A percentile compares a stretch with the other conserved stretches of the same genome.
phyloP scores from a whole-genome alignment of 345 rosid species.

The Aurinia saxatilis region DNA sequence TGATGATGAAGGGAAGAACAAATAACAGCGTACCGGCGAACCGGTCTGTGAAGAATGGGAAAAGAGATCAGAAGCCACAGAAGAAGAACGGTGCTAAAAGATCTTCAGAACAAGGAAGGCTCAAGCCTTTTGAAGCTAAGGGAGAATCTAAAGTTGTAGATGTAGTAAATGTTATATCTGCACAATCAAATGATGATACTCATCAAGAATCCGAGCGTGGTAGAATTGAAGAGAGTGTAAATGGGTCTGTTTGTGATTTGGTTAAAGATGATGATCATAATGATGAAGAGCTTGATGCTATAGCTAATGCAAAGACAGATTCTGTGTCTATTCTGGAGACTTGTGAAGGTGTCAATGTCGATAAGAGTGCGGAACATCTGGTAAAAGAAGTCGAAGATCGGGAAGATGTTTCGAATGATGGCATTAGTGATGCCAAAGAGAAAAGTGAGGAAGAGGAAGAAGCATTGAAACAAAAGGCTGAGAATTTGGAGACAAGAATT shows the following conservation, averaged over 20 bases:
- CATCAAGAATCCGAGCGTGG: slow-evolving; percentile 51
- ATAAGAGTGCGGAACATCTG: neutral
- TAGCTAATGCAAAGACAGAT: neutral
- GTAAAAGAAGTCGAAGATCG: slow-evolving; percentile 12
- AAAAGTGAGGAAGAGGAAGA: slow-evolving; percentile 35
- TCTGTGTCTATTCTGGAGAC: neutral
- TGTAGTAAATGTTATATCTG: slow-evolving; percentile 30
- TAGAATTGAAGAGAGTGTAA: slow-evolving; percentile 41
- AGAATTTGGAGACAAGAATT: slow-evolving; percentile 61
- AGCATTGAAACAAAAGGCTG: slow-evolving; percentile 43
- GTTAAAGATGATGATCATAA: slow-evolving; percentile 18
- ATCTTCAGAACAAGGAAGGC: slow-evolving; percentile 34
- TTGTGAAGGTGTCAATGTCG: slow-evolving; percentile 5
- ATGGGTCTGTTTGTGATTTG: slow-evolving; percentile 20
- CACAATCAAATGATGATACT: slow-evolving; percentile 43
- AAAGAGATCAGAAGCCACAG: slow-evolving; percentile 39
- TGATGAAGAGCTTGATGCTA: slow-evolving; percentile 15
- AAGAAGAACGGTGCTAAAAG: slow-evolving; percentile 33
- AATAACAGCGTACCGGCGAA: slow-evolving; percentile 38
- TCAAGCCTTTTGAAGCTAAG: slow-evolving; percentile 33
- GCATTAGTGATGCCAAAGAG: slow-evolving; percentile 48
- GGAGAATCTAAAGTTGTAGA: slow-evolving; percentile 24
- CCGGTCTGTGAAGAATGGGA: slow-evolving; percentile 39
- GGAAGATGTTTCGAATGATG: slow-evolving; percentile 46
- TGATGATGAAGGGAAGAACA: slow-evolving; percentile 44